Evolutionary conservation across 768 basidiomycete genomes (phyloP).

Genomic region (Leccinum subgranulosum): DNA sequence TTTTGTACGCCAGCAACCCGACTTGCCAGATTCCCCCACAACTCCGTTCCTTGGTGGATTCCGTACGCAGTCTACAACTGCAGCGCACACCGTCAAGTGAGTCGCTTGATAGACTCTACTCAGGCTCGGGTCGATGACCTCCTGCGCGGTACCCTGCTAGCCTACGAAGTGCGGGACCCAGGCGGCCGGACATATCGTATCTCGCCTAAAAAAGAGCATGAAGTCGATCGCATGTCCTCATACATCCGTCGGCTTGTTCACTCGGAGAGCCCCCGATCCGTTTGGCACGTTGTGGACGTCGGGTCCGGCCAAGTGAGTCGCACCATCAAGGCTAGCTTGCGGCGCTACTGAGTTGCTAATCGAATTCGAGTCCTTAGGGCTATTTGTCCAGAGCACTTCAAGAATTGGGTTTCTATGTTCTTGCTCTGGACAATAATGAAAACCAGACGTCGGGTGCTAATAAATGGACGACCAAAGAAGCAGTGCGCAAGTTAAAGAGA

Average conservation of each 20-base stretch:
- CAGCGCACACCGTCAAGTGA: slow-evolving; percentile 19
- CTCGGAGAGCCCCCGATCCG: slow-evolving; percentile 23
- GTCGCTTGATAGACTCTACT: background rate
- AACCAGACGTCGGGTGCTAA: slow-evolving; percentile 59
- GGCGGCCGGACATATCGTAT: slow-evolving; percentile 41
- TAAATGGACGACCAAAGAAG: slow-evolving; percentile 36
- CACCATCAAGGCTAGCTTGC: background rate
- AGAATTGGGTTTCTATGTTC: slow-evolving; percentile 42
- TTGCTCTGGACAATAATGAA: slow-evolving; percentile 65
- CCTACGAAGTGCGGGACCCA: slow-evolving; percentile 3
- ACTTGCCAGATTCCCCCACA: slow-evolving; percentile 22
- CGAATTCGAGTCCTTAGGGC: slow-evolving; percentile 38
- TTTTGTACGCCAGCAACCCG: background rate
- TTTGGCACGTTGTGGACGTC: slow-evolving; percentile 60
- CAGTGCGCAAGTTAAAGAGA: slow-evolving; percentile 15
- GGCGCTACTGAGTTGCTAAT: background rate
- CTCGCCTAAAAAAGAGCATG: slow-evolving; percentile 77
- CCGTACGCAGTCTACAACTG: slow-evolving; percentile 26
- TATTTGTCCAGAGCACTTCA: slow-evolving; percentile 56
- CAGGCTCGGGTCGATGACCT: background rate
- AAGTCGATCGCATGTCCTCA: slow-evolving; percentile 60
- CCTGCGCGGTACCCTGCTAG: background rate
- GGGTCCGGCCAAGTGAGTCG: slow-evolving; percentile 65
- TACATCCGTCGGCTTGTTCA: slow-evolving; percentile 42
- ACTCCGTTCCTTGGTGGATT: slow-evolving; percentile 20